Base-by-base conservation (phyloP, 345 rosid genomes). In the Durio zibethinus region DNA sequence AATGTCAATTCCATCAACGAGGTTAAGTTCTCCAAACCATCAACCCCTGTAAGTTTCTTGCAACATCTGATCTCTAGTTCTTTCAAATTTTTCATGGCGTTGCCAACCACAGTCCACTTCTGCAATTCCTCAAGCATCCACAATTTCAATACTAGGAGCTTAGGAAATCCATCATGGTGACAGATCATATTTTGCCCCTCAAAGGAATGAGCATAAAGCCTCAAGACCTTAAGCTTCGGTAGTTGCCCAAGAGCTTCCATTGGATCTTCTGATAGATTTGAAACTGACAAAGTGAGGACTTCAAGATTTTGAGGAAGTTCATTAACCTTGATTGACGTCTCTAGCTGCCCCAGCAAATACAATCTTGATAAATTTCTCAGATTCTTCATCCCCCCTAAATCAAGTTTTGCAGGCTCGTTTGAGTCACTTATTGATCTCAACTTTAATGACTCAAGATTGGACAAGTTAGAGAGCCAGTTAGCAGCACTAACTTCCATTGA, bases 51-150 rank as follows among this genome's bases (percentile, higher is more conserved):
- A 45, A 84, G 31, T 0, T 50, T 27, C 11, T 31, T 2, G 43
- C 89, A 84, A 20, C 38, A 4, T 69, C 89, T 80, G 20, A 86
- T 80, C 75, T 84, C 89, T 31, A 86, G 0, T 50, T 82, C 80
- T 25, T 31, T 42, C 1, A 84, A 73, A 0, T 0, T 1, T 31
- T 78, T 82, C 87, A 86, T 80, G 2, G 84, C 52, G 0, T 68
- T 56, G 8, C 74, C 15, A 20, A 42, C 10, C 10, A 82, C 18
- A 1, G 3, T 64, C 80, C 81, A 84, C 0, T 1, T 5, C 31
- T 12, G n/a, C 29, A 84, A 72, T 21, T 23, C 1, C 59, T 5
- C 1, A 0, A 86, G 87, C 86, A 59, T 73, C 87, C 89, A 86
- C 63, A 86, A 8, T 56, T 81, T 84, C 76, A 84, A 50, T n/a